Base-by-base conservation (phyloP, 1,284 basidiomycete species). In the Microbotryomycetes sp. region DNA sequence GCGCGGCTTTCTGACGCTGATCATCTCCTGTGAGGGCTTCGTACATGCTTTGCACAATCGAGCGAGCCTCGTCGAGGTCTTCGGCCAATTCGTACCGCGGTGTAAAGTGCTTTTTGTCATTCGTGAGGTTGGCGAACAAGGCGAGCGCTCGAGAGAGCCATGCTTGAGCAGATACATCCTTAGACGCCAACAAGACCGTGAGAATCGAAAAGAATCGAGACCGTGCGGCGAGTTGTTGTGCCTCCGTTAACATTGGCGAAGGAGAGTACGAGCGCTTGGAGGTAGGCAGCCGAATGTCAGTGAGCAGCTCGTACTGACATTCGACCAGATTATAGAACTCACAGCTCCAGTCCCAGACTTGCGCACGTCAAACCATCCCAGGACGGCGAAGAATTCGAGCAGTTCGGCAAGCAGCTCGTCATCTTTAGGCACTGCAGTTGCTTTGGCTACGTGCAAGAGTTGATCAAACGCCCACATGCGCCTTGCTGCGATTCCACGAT, bases 381-480 rank as follows among this genome's bases (percentile, higher is more conserved):
- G 82, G 4, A 91, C 82, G 52, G 82, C 78, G 45, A 97, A 78
- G 82, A 91, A 94, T 66, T 91, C 84, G 45, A 97, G 79, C 52
- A 92, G 78, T 11, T 80, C 79, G 59, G 82, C 77, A 23, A 94
- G 79, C 84, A 89, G 90, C 51, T 79, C 79, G 72, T 94, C 90
- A 57, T 82, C 80, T 73, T 89, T 92, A 7, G 88, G 88, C 45
- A 97, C 60, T 2, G 23, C 31, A 0, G 57, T 60, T 23, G 59
- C 54, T 31, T 57, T 60, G 23, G 46, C 65, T 23, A 67, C 60
- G n/a, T 64, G 62, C 11, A 84, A 78, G 27, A 97, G 78, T 77
- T 97, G 94, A 60, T 97, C 91, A 50, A 89, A 81, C 24, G 90
- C 84, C 92, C 93, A 97, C 46, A 76, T 77, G 56, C 89, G 79